phyloP scores from a whole-genome alignment of 1,284 basidiomycete genomes.

The Volvariella surrecta region DNA sequence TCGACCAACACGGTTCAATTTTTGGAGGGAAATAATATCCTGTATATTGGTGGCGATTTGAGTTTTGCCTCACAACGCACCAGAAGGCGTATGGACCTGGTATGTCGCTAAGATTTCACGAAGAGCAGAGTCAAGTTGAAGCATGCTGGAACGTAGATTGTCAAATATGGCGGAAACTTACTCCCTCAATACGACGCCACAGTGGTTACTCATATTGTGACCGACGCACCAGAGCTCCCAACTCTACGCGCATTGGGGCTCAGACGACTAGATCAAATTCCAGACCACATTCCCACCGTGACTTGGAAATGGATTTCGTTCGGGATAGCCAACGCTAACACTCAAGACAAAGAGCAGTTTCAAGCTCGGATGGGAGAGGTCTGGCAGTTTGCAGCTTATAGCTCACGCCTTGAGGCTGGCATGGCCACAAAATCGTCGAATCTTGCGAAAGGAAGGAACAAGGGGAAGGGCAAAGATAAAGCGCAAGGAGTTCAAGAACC shows the following conservation, averaged over 20 bases:
- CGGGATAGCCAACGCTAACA: conserved; percentile 14
- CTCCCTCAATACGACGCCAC: conserved; percentile 44
- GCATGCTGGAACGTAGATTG: conserved; percentile 32
- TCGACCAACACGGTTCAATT: conserved; percentile 19
- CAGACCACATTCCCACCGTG: conserved; percentile 51
- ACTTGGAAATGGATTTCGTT: conserved; percentile 51
- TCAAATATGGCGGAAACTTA: conserved; percentile 47
- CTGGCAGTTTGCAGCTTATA: conserved; percentile 37
- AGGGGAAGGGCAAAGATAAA: conserved; percentile 9
- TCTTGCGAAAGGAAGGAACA: conserved; percentile 13
- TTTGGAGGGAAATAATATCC: conserved; percentile 44
- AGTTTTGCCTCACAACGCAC: conserved; percentile 40
- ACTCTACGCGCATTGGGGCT: conserved; percentile 34
- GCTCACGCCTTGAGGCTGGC: conserved; percentile 37
- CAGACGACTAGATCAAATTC: conserved; percentile 43
- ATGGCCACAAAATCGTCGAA: conserved; percentile 7
- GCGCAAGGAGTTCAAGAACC: conserved; percentile 4
- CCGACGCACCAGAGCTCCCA: conserved; percentile 26
- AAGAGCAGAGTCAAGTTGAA: background rate
- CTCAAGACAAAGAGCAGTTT: conserved; percentile 19
- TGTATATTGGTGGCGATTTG: conserved; percentile 52
- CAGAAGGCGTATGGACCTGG: conserved; percentile 49
- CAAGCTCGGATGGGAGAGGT: conserved; percentile 26
- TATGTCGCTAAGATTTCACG: conserved; percentile 23
- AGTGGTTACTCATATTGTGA: conserved; percentile 56